These are phyloP conservation scores for Boletus hoseneyae DNA, from an alignment of 1,284 basidiomycete species.

Conservation along the genomic window DNA sequence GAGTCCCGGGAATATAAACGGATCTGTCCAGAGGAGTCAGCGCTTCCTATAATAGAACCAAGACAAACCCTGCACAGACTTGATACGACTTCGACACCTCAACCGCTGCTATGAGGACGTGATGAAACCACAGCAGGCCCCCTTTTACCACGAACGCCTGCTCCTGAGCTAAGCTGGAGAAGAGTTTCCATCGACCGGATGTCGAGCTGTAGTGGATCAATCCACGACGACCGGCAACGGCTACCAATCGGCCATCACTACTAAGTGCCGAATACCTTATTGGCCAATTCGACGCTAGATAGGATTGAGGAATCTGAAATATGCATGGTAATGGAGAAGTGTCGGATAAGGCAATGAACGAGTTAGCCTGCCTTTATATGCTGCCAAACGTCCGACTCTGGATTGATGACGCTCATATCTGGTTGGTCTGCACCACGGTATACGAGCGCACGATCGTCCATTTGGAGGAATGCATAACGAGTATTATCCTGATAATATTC, in stretches of 20 bases:
- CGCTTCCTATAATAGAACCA: neutral
- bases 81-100: conserved; percentile 80
- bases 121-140: conserved; percentile 95
- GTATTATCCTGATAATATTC: conserved; percentile 72
- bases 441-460: conserved; percentile 93
- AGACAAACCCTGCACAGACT: conserved; percentile 40
- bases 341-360: neutral
- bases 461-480: conserved; percentile 91
- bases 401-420: conserved; percentile 97
- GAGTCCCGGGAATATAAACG: conserved; percentile 94
- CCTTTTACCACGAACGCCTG: conserved; percentile 87
- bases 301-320: conserved; percentile 78
- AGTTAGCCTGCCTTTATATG: conserved; percentile 70
- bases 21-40: conserved; percentile 43
- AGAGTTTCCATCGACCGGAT: conserved; percentile 95
- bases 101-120: conserved; percentile 89
- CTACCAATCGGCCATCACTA: conserved; percentile 87
- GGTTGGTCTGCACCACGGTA: conserved; percentile 97
- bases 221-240: conserved; percentile 89
- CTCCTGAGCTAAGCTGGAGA: conserved; percentile 83
- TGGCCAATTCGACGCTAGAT: conserved; percentile 92
- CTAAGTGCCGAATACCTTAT: conserved; percentile 92
- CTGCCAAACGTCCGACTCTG: conserved; percentile 98
- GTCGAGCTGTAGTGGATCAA: conserved; percentile 92
- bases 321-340: neutral